Evolutionary conservation across 1,284 basidiomycete genomes (phyloP), one percentile per base, ranked within the genome.

Genomic region (Hemileia vastatrix): DNA sequence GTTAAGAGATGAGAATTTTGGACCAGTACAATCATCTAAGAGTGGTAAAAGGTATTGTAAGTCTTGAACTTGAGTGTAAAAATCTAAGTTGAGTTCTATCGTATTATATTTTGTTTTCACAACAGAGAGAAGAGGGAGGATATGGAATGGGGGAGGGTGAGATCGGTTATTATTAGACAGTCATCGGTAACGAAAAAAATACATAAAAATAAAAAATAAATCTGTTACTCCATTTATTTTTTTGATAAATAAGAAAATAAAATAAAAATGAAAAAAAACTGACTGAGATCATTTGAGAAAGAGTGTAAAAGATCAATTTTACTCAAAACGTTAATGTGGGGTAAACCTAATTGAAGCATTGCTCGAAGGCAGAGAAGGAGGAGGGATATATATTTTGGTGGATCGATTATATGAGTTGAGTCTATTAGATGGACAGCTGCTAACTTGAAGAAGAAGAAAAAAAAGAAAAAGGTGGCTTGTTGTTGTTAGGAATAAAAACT

Each of bases 41-140:
- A 84, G 79, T 64, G 86, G 87, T 67, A 89, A 83, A 4, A 99
- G 83, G 76, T 97, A 88, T 0, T 86, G 86, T 0, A 99, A 80
- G 75, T 99, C 93, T 77, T 96, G 92, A 0, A 95, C 94, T 77
- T 98, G 90, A 45, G 95, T 97, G 76, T 98, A 98, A 76, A 90
- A 99, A 68, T 94, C 90, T 47, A 98, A 84, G 72, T 94, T 95
- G 80, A 98, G 97, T 43, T 92, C 92, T 94, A 69, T n/a, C 21
- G 8, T 0, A n/a, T n/a, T n/a, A n/a, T n/a, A n/a, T n/a, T n/a
- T n/a, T n/a, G n/a, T n/a, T n/a, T n/a, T n/a, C n/a, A n/a, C n/a
- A n/a, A n/a, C n/a, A n/a, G n/a, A n/a, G 27, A 3, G 27, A 27
- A 27, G 27, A 27, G 27, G 27, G 27, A 27, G 27, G 27, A 27